phyloP scores from a whole-genome alignment of 192 early-diverging fungal species.

The Funneliformis mosseae region DNA sequence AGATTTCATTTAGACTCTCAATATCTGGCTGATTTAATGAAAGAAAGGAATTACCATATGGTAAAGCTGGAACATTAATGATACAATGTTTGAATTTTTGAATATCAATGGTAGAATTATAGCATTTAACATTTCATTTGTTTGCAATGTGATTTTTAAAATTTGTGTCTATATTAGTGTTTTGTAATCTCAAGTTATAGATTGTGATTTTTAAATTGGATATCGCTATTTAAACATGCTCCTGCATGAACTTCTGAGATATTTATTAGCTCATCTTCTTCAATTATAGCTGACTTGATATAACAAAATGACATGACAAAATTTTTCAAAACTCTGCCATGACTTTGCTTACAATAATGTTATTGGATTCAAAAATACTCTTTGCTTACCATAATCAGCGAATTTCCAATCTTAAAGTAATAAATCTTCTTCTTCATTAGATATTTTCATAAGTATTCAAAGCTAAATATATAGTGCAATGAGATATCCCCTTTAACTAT shows the following conservation, averaged over 20 bases:
- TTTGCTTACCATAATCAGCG: conserved; percentile 20
- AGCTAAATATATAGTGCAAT: conserved; percentile 41
- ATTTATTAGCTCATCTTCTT: conserved; percentile 18
- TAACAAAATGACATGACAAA: conserved; percentile 20
- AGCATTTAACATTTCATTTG: conserved; percentile 13
- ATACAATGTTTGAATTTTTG: conserved; percentile 20
- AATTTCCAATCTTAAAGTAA: conserved; percentile 4
- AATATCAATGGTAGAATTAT: conserved; percentile 32
- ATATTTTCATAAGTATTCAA: conserved; percentile 37
- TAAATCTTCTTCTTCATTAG: background rate
- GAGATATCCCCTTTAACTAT: conserved; percentile 20
- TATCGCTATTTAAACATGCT: conserved; percentile 22
- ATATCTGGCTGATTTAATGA: conserved; percentile 22
- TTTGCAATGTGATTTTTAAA: conserved; percentile 16
- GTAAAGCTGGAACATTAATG: conserved; percentile 10
- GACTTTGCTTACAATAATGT: conserved; percentile 8
- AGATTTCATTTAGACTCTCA: conserved; percentile 35
- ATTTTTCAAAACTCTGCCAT: conserved; percentile 26
- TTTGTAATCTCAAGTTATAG: conserved; percentile 24
- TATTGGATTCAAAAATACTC: background rate
- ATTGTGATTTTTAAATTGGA: conserved; percentile 25
- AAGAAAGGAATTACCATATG: conserved; percentile 35
- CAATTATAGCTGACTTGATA: conserved; percentile 19
- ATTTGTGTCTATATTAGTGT: conserved; percentile 32
- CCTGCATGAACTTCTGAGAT: conserved; percentile 26